phyloP scores from a whole-genome alignment of 768 basidiomycete genomes.

The Lentinula boryana region DNA sequence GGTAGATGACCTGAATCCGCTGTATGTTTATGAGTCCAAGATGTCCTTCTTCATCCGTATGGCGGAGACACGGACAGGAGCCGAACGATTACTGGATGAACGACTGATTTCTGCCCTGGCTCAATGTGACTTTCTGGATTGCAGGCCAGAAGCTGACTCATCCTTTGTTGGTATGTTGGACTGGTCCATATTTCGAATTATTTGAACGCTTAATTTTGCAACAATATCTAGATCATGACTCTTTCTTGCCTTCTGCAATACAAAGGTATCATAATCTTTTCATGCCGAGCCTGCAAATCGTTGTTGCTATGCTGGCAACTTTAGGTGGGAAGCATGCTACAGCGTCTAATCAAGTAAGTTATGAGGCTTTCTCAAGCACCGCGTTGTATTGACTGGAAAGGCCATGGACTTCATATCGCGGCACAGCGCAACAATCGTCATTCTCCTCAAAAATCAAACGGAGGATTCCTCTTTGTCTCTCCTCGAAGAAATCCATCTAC shows the following conservation, averaged over 20 bases:
- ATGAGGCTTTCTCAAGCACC: background rate
- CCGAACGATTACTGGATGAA: constrained; percentile 77
- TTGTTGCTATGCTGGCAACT: constrained; percentile 72
- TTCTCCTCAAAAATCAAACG: constrained; percentile 72
- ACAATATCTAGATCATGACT: constrained; percentile 56
- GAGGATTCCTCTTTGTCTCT: constrained; percentile 56
- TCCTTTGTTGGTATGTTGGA: constrained; percentile 64
- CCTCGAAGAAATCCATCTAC: constrained; percentile 74
- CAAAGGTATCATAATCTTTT: constrained; percentile 90
- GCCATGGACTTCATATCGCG: constrained; percentile 74
- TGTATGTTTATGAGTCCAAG: constrained; percentile 95
- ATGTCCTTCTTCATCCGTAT: constrained; percentile 85
- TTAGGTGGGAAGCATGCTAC: constrained; percentile 63
- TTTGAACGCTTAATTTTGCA: background rate
- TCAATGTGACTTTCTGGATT: constrained; percentile 83
- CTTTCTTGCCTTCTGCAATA: constrained; percentile 83
- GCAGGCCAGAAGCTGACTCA: constrained; percentile 78
- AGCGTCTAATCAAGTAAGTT: constrained; percentile 60
- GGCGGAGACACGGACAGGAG: constrained; percentile 76
- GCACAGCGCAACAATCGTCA: constrained; percentile 80
- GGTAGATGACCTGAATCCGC: constrained; percentile 73
- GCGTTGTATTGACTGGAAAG: constrained; percentile 26
- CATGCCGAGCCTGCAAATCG: constrained; percentile 80
- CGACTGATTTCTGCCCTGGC: constrained; percentile 70
- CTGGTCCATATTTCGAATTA: background rate